Evolutionary conservation across 495 filamentous ascomycete species (phyloP), one percentile per base, ranked within the genome.

Genomic region (Penicillium bovifimosum): DNA sequence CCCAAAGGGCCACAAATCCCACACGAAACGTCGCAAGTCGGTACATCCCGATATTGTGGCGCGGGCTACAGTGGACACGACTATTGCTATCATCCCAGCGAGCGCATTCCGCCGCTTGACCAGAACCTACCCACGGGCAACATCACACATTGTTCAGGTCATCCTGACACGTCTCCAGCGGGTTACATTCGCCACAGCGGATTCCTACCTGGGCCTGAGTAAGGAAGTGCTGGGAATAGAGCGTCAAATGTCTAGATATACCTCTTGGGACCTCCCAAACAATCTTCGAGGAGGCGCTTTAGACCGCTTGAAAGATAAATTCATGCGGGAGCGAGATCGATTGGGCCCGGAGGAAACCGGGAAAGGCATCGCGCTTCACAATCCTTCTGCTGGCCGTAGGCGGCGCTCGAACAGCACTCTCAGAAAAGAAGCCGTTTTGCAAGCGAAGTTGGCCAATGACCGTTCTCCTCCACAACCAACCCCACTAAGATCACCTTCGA

Each of bases 31-130:
- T 75, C 78, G 65, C 27, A 86, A 84, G 56, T 97, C 95, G 2
- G 92, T 87, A 0, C 93, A 98, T 70, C 93, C 93, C 10, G 93
- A 98, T 66, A 95, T 98, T 58, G 90, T 97, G 52, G 93, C 91
- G 8, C 82, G 93, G 56, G 93, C 93, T n/a, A 95, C 90, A 29
- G 88, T 95, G 17, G 93, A 98, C 65, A 97, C 92, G 0, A 98
- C 95, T 0, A 96, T 98, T 69, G 93, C 93, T 13, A 93, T 98
- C 60, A 97, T 98, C 56, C 93, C 93, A 4, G 95, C 92, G 5
- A 93, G 89, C 58, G 93, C 93, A 4, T 98, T 98, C 66, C 83
- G 90, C 49, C 86, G 93, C 8, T 74, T 98, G 33, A 98, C 95
- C n/a, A 78, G 87, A 55, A 86, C 96, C 17, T 98, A 96, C 63